Evolutionary conservation across 2,329 filamentous ascomycete species (phyloP).

Genomic region (Penicillium janthinellum): DNA sequence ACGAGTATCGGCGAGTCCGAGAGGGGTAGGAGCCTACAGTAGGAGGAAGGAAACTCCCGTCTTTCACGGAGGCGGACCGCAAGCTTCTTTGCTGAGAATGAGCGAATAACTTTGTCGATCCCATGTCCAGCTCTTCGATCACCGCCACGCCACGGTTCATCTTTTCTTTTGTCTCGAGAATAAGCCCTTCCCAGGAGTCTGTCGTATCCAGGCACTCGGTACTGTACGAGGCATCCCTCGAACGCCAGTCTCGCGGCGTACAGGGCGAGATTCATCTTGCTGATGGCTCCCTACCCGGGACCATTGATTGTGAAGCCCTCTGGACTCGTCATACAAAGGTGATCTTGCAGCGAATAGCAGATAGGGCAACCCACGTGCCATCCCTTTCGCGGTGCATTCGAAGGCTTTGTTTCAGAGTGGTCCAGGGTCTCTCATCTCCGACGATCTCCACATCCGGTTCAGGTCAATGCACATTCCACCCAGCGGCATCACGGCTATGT

Average conservation of each 20-base stretch:
- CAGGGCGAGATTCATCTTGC: conserved; percentile 1
- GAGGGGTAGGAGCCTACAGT: too few species aligned
- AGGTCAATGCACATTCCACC: conserved; percentile 15
- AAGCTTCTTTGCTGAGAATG: conserved; percentile 9
- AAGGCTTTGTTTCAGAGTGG: conserved; percentile 15
- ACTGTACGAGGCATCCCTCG: not conserved
- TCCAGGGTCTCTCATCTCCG: conserved; percentile 10
- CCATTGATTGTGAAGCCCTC: not conserved
- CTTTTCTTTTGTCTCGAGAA: not conserved
- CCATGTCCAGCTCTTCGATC: not conserved
- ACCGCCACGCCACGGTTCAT: not conserved
- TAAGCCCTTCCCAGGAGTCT: not conserved
- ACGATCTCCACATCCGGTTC: conserved; percentile 8
- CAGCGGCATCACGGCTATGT: conserved; percentile 13
- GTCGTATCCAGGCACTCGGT: conserved; percentile 1
- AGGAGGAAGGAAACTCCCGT: not conserved
- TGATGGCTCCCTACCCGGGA: conserved; percentile 7
- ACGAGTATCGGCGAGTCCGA: conserved; percentile 8
- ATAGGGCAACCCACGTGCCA: conserved; percentile 16
- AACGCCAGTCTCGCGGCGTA: conserved; percentile 6
- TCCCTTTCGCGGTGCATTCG: conserved; percentile 8
- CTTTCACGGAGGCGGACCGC: conserved; percentile 8
- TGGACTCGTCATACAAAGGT: conserved; percentile 21
- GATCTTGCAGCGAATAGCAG: not conserved
- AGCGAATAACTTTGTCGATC: not conserved